Base-by-base conservation (phyloP, 768 basidiomycete genomes). In the Tulasnella sp. region DNA sequence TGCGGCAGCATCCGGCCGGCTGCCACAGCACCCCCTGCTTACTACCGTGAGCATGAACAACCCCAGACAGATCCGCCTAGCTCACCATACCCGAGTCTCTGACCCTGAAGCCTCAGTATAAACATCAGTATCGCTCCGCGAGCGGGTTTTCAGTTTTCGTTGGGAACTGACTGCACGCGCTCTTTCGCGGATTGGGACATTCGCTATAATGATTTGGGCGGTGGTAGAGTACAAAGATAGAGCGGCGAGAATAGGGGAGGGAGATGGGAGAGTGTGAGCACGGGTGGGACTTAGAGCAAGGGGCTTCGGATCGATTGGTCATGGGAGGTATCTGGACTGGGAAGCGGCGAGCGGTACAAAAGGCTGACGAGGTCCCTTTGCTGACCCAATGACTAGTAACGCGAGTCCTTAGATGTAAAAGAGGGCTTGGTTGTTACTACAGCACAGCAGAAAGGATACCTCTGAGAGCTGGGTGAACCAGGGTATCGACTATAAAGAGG, bases 121-220 rank as follows among this genome's bases (percentile, higher is more conserved):
- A n/a, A n/a, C n/a, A n/a, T n/a, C n/a, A n/a, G n/a, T n/a, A n/a
- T n/a, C n/a, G n/a, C n/a, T n/a, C n/a, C n/a, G n/a, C n/a, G n/a
- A n/a, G n/a, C n/a, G n/a, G n/a, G n/a, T n/a, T n/a, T n/a, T n/a
- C n/a, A n/a, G n/a, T n/a, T n/a, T n/a, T n/a, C n/a, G n/a, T n/a
- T n/a, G n/a, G n/a, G n/a, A n/a, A n/a, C n/a, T n/a, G 69, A 34
- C 81, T 80, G 81, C 34, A 80, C 77, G 58, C 81, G 64, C 9
- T 80, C 79, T 28, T 24, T 48, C 1, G 41, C 12, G n/a, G n/a
- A n/a, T 73, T 72, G 79, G 72, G 79, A 80, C 79, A 80, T 80
- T 28, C 54, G 77, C 7, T 54, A 54, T 69, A 54, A 28, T 42
- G 48, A 48, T 44, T 28, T 42, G 31, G 75, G 46, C 20, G 46